Conservation (phyloP, 495 filamentous ascomycete genomes). For the Amphirosellinia nigrospora region DNA sequence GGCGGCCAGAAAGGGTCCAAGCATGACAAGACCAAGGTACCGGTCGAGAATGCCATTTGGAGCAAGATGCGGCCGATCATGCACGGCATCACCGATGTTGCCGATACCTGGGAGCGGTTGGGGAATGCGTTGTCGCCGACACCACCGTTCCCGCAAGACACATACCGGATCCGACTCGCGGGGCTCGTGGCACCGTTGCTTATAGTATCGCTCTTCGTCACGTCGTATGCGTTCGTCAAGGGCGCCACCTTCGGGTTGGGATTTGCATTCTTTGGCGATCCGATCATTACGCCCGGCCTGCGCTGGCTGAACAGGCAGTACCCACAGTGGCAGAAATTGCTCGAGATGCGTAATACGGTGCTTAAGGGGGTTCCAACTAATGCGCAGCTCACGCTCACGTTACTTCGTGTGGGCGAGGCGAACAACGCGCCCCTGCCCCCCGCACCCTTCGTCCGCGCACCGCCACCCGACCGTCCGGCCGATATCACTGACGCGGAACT, state of each 20-base stretch:
- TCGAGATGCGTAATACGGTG: constrained; percentile 70
- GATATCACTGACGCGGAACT: constrained; percentile 55
- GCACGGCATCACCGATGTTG: constrained; percentile 74
- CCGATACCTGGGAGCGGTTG: constrained; percentile 82
- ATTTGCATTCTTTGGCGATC: constrained; percentile 81
- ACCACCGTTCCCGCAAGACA: constrained; percentile 71
- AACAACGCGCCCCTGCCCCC: constrained; percentile 83
- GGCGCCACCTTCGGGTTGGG: constrained; percentile 68
- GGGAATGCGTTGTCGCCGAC: constrained; percentile 82
- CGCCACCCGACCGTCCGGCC: constrained; percentile 59
- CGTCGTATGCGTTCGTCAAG: constrained; percentile 78
- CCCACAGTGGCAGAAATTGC: constrained; percentile 76
- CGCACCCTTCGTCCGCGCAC: constrained; percentile 64
- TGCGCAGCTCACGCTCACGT: constrained; percentile 82
- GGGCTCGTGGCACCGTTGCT: constrained; percentile 64
- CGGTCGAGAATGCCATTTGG: constrained; percentile 80
- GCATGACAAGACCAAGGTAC: constrained; percentile 85
- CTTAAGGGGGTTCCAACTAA: constrained; percentile 89
- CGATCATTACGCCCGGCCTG: constrained; percentile 65
- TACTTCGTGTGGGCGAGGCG: constrained; percentile 84
- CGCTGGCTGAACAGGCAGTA: constrained; percentile 67
- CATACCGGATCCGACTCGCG: constrained; percentile 67
- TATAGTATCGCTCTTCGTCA: constrained; percentile 64
- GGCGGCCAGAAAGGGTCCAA: constrained; percentile 49
- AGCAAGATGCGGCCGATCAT: constrained; percentile 76